Base-by-base conservation (phyloP, 495 filamentous ascomycete genomes). In the Podospora appendiculata region DNA sequence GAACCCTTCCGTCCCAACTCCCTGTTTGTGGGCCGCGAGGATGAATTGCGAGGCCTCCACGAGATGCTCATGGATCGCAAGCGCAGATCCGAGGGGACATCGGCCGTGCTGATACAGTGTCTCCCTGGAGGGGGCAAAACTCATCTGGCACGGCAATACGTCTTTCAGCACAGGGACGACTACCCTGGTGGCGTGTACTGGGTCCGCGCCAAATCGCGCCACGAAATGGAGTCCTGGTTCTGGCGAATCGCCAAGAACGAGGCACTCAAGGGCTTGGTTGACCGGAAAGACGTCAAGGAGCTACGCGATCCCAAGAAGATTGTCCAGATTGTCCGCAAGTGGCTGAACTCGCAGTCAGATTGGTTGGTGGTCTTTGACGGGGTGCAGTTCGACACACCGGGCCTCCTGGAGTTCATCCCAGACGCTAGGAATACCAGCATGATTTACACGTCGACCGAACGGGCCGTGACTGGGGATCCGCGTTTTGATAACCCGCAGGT, bases 281-380 rank as follows among this genome's bases (percentile, higher is more conserved):
- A 66, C 6, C 35, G 57, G 1, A 32, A 62, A 41, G 58, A 70
- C 42, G 54, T 51, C 17, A 65, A 64, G 12, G 66, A 72, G 25
- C 65, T 73, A 32, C 63, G 73, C 14, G 73, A 81, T 53, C 65
- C 76, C 1, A 70, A 70, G 9, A 69, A 72, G 39, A 85, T 83
- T 54, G 77, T 88, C 9, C 70, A 74, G 17, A 59, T 77, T 1
- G 87, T 90, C 8, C 78, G 78, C 13, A 68, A 72, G 12, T 92
- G 89, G 88, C 78, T 93, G 36, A 84, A 83, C 54, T 70, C 65
- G 32, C 79, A 79, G n/a, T 70, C 82, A 4, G 78, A 83, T 8
- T 93, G 88, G 88, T 71, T 93, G 8, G 65, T 93, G 48, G 73
- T 92, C 4, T 76, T 91, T 33, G 88, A 93, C 57, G 88, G 88